Evolutionary conservation across 1,284 basidiomycete species (phyloP).

Genomic region (Rhizoctonia solani): DNA sequence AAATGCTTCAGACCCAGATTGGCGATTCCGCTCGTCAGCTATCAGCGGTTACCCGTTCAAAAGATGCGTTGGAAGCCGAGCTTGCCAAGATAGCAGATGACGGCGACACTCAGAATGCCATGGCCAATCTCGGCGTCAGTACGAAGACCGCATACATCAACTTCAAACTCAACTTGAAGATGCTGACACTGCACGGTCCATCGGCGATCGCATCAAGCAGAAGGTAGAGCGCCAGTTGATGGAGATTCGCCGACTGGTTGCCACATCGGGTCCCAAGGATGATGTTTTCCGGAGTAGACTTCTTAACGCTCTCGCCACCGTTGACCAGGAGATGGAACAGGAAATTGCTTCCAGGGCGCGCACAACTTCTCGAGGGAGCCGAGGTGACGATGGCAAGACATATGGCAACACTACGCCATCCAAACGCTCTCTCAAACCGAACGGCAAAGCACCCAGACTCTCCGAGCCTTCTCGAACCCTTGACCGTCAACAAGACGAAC

Average conservation of each 20-base stretch:
- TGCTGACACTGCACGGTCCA: slow-evolving; percentile 55
- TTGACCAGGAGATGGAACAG: slow-evolving; percentile 63
- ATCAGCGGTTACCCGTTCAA: slow-evolving; percentile 59
- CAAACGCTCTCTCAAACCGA: slow-evolving; percentile 49
- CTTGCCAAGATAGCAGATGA: slow-evolving; percentile 69
- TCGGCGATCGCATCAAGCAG: slow-evolving; percentile 61
- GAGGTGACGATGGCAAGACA: slow-evolving; percentile 44
- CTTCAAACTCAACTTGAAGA: slow-evolving; percentile 68
- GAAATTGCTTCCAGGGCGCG: slow-evolving; percentile 40
- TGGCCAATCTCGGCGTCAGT: slow-evolving; percentile 65
- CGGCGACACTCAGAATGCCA: slow-evolving; percentile 57
- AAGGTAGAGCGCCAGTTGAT: slow-evolving; percentile 69
- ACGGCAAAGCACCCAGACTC: slow-evolving; percentile 44
- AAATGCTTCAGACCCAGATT: slow-evolving; percentile 56
- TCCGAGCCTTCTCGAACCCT: slow-evolving; percentile 49
- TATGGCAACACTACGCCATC: slow-evolving; percentile 53
- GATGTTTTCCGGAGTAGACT: slow-evolving; percentile 66
- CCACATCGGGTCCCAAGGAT: slow-evolving; percentile 61
- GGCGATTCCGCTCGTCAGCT: slow-evolving; percentile 60
- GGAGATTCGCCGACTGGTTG: slow-evolving; percentile 67
- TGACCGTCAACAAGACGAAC: slow-evolving; percentile 56
- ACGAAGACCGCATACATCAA: slow-evolving; percentile 65
- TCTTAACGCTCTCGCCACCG: slow-evolving; percentile 67
- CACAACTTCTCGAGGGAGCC: slow-evolving; percentile 42
- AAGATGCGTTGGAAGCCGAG: slow-evolving; percentile 69